A percentile compares a stretch with the other conserved stretches of the same genome.
Evolutionary conservation across 2,329 filamentous ascomycete genomes (phyloP).

Genomic region (Magnaporthales sp.): DNA sequence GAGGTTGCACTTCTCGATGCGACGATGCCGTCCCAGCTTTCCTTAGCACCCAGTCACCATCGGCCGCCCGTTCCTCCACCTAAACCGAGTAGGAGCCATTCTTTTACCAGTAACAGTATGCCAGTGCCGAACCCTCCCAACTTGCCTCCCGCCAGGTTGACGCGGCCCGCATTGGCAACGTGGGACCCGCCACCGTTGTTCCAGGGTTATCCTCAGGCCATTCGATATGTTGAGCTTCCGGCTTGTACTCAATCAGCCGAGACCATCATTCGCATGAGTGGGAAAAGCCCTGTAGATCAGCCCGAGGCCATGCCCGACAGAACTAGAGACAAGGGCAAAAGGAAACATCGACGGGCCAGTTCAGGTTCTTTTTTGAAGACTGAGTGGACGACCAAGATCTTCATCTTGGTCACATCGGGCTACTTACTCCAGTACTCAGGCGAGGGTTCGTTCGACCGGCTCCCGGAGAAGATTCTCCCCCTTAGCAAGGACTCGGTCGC

Average conservation of each 20-base stretch:
- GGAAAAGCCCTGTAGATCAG: slow-evolving; percentile 35
- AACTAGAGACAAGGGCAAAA: slow-evolving; percentile 26
- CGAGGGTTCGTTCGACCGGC: slow-evolving; percentile 59
- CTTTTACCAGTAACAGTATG: slow-evolving; percentile 10
- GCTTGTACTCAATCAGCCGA: slow-evolving; percentile 62
- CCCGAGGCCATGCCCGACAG: slow-evolving; percentile 15
- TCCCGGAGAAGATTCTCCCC: slow-evolving; percentile 66
- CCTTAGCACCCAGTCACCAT: not conserved
- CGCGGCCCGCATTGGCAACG: slow-evolving; percentile 25
- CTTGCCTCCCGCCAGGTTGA: slow-evolving; percentile 2
- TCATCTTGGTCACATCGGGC: slow-evolving; percentile 61
- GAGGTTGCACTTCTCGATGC: slow-evolving; percentile 14
- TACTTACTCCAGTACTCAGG: slow-evolving; percentile 67
- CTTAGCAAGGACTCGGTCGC: slow-evolving; percentile 68
- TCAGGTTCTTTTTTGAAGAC: slow-evolving; percentile 35
- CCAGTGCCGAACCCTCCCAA: slow-evolving; percentile 9
- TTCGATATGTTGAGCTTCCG: slow-evolving; percentile 64
- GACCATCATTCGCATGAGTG: slow-evolving; percentile 53
- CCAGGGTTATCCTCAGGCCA: slow-evolving; percentile 77
- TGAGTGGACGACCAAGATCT: slow-evolving; percentile 65
- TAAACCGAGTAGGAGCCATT: not conserved
- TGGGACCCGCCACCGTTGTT: slow-evolving; percentile 73
- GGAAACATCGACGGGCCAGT: slow-evolving; percentile 35
- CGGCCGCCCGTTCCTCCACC: not conserved
- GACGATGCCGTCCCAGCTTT: not conserved